Evolutionary conservation across 2,329 filamentous ascomycete species (phyloP), one percentile per base, ranked within the genome.

Genomic region (Dendryphion nanum): DNA sequence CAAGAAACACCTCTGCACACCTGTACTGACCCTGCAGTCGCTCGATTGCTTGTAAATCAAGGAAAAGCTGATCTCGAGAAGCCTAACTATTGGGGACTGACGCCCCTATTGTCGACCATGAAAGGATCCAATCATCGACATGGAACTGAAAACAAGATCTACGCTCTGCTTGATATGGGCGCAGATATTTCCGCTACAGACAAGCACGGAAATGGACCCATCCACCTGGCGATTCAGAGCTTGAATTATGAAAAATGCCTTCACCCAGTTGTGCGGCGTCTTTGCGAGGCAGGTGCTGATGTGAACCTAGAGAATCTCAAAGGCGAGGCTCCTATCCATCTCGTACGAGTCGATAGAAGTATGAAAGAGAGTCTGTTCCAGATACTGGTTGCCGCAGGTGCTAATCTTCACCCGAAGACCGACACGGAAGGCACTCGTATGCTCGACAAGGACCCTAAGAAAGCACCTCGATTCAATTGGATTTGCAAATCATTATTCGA

Each of bases 301-400:
- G 19, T 24, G 10, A 39, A 41, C 29, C 34, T 35, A 17, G 28
- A 20, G 18, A 44, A 45, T 19, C 30, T 16, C 13, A 7, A 8
- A 15, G 32, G 38, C 5, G 13, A 28, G 12, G 14, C n/a, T 2
- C 39, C 35, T 12, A 29, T 40, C 19, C n/a, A n/a, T n/a, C 24
- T 26, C 7, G 30, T 21, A 19, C 38, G 10, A 40, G 40, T 16
- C 16, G 35, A 12, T 23, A 19, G 24, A 19, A 5, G 48, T 12
- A 36, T 63, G 5, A 19, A 36, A 13, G 3, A 48, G 6, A n/a
- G n/a, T n/a, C n/a, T n/a, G n/a, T n/a, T n/a, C n/a, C n/a, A n/a
- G n/a, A n/a, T n/a, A n/a, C 38, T 63, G 12, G 13, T 61, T 2
- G 33, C 48, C 4, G 38, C 45, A 2, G 57, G 54, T 5, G 55